Evolutionary conservation across 257 asterid species (phyloP).

Genomic region (Eustoma russellianum): DNA sequence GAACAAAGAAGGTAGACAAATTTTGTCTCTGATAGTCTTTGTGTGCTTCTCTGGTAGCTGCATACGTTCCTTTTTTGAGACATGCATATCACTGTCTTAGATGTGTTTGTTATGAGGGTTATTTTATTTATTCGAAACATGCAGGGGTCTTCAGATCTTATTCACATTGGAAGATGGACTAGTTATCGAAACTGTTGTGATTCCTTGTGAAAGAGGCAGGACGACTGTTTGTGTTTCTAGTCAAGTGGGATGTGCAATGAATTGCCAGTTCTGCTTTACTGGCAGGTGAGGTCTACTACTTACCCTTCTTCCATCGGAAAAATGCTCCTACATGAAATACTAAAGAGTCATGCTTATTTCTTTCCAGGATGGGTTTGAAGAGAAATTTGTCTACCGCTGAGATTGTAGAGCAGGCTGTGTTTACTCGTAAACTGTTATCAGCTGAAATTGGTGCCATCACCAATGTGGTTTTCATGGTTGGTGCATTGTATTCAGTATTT

Average conservation of each 20-base stretch:
- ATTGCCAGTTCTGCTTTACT: slow-evolving; percentile 98
- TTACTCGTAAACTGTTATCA: slow-evolving; percentile 68
- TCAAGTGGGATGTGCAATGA: slow-evolving; percentile 98
- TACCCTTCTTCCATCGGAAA: background rate
- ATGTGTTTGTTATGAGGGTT: slow-evolving; percentile 23
- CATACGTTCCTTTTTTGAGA: no score
- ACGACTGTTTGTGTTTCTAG: slow-evolving; percentile 98
- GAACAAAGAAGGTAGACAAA: slow-evolving; percentile 80
- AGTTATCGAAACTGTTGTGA: slow-evolving; percentile 87
- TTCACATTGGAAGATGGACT: slow-evolving; percentile 78
- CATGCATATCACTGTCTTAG: slow-evolving; percentile 2
- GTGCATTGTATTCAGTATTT: slow-evolving; percentile 1
- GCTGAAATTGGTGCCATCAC: slow-evolving; percentile 70
- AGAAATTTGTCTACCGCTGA: slow-evolving; percentile 79
- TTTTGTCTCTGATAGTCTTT: slow-evolving; percentile 10
- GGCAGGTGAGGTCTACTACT: slow-evolving; percentile 66
- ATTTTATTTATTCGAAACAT: slow-evolving; percentile 52
- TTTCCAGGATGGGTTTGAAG: slow-evolving; percentile 86
- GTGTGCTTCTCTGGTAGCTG: slow-evolving; percentile 1
- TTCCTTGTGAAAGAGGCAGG: slow-evolving; percentile 83
- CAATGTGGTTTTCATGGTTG: slow-evolving; percentile 94
- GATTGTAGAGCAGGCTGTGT: slow-evolving; percentile 98
- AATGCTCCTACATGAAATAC: background rate
- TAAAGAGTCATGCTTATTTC: slow-evolving; percentile 6
- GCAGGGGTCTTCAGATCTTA: slow-evolving; percentile 87